phyloP scores from a whole-genome alignment of 108 stramenopile genomes.

The Cyclotella sp. region DNA sequence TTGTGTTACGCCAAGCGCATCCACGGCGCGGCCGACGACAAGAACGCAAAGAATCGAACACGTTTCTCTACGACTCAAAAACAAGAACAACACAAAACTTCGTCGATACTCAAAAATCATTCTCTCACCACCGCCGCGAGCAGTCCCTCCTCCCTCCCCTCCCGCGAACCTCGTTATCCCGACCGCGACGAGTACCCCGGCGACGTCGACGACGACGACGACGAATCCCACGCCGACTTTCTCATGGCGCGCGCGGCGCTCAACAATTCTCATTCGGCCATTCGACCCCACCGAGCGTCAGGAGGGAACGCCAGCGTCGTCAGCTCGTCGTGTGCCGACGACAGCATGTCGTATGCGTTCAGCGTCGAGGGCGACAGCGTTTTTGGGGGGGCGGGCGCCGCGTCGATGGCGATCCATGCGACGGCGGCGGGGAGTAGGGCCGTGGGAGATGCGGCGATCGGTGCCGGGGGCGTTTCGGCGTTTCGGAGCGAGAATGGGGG shows the following conservation, averaged over 20 bases:
- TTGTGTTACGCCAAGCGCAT: conserved; percentile 39
- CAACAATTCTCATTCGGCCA: conserved; percentile 6
- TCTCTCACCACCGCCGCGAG: not conserved
- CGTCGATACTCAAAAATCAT: conserved; percentile 16
- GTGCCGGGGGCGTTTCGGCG: conserved; percentile 35
- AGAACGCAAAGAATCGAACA: not conserved
- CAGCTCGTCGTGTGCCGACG: conserved; percentile 19
- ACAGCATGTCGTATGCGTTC: conserved; percentile 41
- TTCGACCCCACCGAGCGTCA: not conserved
- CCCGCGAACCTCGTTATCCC: too few relatives aligned
- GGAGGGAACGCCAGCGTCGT: conserved; percentile 18
- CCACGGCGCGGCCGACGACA: not conserved
- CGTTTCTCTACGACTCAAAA: not conserved
- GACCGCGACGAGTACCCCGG: not conserved
- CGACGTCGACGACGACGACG: conserved; percentile 2
- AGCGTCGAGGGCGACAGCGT: conserved; percentile 37
- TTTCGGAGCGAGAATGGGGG: conserved; percentile 52
- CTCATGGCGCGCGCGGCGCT: conserved; percentile 31
- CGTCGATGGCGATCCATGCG: too few relatives aligned
- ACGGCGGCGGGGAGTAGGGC: not conserved
- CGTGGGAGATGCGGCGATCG: conserved; percentile 39
- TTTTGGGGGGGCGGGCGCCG: not conserved
- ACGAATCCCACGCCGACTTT: conserved; percentile 37
- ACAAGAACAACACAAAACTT: not conserved
- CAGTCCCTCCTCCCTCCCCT: conserved; percentile 16